Base-by-base conservation (phyloP, 805 yeast genomes). In the Wickerhamomyces queroliae region DNA sequence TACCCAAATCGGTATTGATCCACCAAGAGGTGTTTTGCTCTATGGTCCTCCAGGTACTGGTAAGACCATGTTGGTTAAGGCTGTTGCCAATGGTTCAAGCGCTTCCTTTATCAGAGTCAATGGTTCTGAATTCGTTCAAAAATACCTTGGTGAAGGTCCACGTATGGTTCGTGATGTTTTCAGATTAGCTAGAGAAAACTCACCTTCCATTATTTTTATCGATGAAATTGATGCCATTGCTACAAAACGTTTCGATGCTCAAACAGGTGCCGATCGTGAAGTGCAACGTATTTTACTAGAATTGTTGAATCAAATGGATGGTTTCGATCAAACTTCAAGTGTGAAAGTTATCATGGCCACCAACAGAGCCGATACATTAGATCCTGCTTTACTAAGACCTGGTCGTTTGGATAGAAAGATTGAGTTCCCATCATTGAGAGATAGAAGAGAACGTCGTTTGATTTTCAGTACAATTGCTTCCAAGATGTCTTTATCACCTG, bases 1-100 rank as follows among this genome's bases (percentile, higher is more conserved):
- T 66, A 84, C 87, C 57, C 98, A 93, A 65, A 93, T 93, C 57
- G 99, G 99, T 66, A 90, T 93, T 49, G 98, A 93, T 56, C 99
- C 99, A 16, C 99, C 99, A 47, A 80, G 98, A 51, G 99, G 99
- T 55, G 99, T 93, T 23, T 67, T 93, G 51, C 70, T 93, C 45
- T 93, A 93, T 64, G 99, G 99, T n/a, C 98, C 99, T 10, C 99
- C 99, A 35, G 99, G 99, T 61, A 93, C 99, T 1, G 99, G 99
- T 56, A 93, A 93, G 64, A 93, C 99, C 18, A 90, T 93, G 98
- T 75, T 93, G 59, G 99, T 93, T 36, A 93, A 93, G 64, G 99
- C 99, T 0, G 99, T 93, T 35, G 99, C 99, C 11, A 91, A 93
- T 65, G 80, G 91, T 41, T 83, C 98, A 4, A 86, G 95, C 1